Evolutionary conservation across 345 rosid genomes (phyloP).

Genomic region (Erysimum cheiranthoides): DNA sequence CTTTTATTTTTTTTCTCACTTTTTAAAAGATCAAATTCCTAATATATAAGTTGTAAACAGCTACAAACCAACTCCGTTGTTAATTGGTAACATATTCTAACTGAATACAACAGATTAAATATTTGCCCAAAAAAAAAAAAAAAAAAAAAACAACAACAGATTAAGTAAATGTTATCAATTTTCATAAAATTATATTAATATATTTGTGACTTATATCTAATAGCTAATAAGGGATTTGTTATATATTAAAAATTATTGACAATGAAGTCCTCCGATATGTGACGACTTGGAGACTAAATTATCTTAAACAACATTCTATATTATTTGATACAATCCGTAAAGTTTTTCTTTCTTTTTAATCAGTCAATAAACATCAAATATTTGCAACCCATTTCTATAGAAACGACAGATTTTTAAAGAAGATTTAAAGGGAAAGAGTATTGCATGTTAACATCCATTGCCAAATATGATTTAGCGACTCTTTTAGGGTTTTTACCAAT

Average conservation of each 20-base stretch:
- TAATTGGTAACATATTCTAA: no score
- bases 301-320: background rate
- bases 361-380: slow-evolving; percentile 10
- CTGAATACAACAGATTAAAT: no score
- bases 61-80: no score
- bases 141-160: no score
- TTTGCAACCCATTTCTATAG: background rate
- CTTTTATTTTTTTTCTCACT: no score
- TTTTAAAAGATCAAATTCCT: no score
- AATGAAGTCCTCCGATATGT: background rate
- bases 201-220: background rate
- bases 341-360: background rate
- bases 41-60: no score
- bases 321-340: background rate
- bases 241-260: background rate
- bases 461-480: slow-evolving; percentile 14
- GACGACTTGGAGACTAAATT: background rate
- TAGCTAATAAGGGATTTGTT: background rate
- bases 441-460: slow-evolving; percentile 28
- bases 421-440: slow-evolving; percentile 5
- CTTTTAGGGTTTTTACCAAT: slow-evolving; percentile 10
- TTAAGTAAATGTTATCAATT: no score
- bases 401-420: slow-evolving; percentile 31
- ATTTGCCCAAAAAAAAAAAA: no score
- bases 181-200: no score